A percentile compares a stretch with the other conserved stretches of the same genome.
These are phyloP conservation scores for Phylloporus scabripes DNA, from an alignment of 768 basidiomycete genomes.

Conservation along the genomic window DNA sequence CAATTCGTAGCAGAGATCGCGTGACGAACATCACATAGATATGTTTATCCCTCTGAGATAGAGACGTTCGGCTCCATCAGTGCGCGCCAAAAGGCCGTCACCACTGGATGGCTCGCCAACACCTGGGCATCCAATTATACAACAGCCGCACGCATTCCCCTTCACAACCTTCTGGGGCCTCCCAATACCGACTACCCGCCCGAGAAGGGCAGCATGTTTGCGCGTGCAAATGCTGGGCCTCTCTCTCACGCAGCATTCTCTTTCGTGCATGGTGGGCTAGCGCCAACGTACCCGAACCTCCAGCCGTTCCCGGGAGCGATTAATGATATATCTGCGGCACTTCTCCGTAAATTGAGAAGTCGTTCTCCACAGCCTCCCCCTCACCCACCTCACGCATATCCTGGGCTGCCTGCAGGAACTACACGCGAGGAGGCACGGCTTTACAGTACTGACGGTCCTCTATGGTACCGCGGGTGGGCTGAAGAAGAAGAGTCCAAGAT, in stretches of 20 bases:
- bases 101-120: constrained; percentile 70
- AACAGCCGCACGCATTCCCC: constrained; percentile 71
- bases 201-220: constrained; percentile 23
- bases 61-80: constrained; percentile 71
- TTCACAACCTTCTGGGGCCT: constrained; percentile 64
- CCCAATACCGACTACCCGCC: constrained; percentile 60
- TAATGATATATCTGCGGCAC: constrained; percentile 64
- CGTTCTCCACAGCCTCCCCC: constrained; percentile 63
- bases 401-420: constrained; percentile 60
- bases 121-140: constrained; percentile 87
- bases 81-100: constrained; percentile 67
- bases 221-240: constrained; percentile 35
- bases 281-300: constrained; percentile 67
- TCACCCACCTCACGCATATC: constrained; percentile 74
- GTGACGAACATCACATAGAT: constrained; percentile 42
- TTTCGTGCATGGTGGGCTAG: constrained; percentile 91
- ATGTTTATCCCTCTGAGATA: constrained; percentile 78
- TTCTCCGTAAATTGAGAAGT: constrained; percentile 66
- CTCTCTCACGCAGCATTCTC: constrained; percentile 79
- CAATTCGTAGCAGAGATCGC: background rate
- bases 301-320: constrained; percentile 81
- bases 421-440: constrained; percentile 63
- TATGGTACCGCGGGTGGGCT: constrained; percentile 97
- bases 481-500: constrained; percentile 60
- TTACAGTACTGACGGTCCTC: constrained; percentile 73